Percentiles rank a stretch among this genome's conserved stretches.
Evolutionary conservation across 257 asterid species (phyloP).

Genomic region (Catharanthus roseus): DNA sequence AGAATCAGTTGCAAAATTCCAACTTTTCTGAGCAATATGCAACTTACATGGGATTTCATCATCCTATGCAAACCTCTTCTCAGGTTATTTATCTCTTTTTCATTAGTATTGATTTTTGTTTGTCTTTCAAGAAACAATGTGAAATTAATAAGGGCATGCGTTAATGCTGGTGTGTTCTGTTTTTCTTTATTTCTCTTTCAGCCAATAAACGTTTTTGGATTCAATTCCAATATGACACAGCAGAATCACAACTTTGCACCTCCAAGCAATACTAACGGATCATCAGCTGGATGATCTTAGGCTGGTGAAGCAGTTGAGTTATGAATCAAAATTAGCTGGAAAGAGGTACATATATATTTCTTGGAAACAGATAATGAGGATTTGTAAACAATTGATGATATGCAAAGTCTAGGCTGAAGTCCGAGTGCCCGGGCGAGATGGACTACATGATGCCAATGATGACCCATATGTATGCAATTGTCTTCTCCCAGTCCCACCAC

Average conservation of each 20-base stretch:
- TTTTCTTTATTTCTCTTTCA: slow-evolving; percentile 1
- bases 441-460: not conserved
- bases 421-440: not conserved
- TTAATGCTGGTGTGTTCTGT: not conserved
- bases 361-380: not conserved
- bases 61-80: slow-evolving; percentile 40
- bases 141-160: not conserved
- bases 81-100: slow-evolving; percentile 58
- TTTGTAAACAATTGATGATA: not conserved
- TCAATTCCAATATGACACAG: slow-evolving; percentile 41
- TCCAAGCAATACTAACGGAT: slow-evolving; percentile 33
- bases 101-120: not conserved
- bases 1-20: slow-evolving; percentile 42
- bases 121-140: not conserved
- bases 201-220: slow-evolving; percentile 47
- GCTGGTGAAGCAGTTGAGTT: not conserved
- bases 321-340: not conserved
- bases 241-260: slow-evolving; percentile 32
- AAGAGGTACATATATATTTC: not conserved
- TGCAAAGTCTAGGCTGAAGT: not conserved
- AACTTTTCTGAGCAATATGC: slow-evolving; percentile 56
- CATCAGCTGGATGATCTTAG: slow-evolving; percentile 25
- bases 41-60: slow-evolving; percentile 49
- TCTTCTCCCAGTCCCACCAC: not conserved
- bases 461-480: not conserved